Evolutionary conservation across 108 stramenopile genomes (phyloP), one percentile per base, ranked within the genome.

Genomic region (Asterionellopsis glacialis): DNA sequence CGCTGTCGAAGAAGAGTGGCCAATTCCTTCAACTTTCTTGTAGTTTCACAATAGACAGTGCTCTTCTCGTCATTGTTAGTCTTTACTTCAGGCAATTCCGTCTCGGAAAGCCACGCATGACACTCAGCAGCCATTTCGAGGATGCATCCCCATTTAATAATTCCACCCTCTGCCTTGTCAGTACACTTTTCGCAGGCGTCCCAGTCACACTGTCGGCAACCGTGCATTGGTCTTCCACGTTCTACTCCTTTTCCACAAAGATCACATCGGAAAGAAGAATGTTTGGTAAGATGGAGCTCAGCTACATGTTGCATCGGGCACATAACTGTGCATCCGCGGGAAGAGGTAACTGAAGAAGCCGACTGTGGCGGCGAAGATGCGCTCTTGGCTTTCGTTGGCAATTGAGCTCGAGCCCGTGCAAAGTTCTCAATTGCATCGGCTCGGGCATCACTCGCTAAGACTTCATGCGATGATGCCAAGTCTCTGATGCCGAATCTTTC

Each of bases 181-280:
- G 63, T 69, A 49, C 80, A 81, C 39, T 38, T 50, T 52, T 70
- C 75, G 55, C 80, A 81, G 19, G 70, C 71, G 52, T 81, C 80
- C 74, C 74, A 81, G 41, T 81, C 80, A 41, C 80, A 81, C 41
- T 64, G 19, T 11, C 80, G 59, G 61, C 80, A 81, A 41, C 80
- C 80, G 39, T 69, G 55, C 80, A 81, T 81, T 9, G 70, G 67
- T 13, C 61, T 47, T 11, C 80, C 80, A 15, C 64, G 61, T 12
- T 72, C 75, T 11, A 81, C 72, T 12, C 75, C 75, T 38, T 65
- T 73, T n/a, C 80, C 80, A 51, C 80, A 81, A 5, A 81, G 38
- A 45, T 81, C 80, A 43, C 80, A 81, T 26, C 75, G 58, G 47
- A 81, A 81, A 22, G 72, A 74, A 14, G 75, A 60, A 57, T 81